Conservation (phyloP, 1,139 yeast species). For the Yamadazyma friedrichii region DNA sequence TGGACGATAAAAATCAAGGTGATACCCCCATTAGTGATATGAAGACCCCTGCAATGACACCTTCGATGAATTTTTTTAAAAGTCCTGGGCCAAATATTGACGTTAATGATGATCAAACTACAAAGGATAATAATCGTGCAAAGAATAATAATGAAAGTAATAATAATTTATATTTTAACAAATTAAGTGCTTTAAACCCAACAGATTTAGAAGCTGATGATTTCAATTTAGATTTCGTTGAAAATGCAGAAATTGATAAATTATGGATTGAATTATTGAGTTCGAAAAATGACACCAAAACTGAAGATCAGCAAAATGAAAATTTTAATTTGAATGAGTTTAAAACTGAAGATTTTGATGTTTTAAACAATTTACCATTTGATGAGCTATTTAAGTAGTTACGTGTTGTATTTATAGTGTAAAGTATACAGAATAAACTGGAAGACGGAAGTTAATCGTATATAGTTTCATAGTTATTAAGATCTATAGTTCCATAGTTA, state of each 20-base stretch:
- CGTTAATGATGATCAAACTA: background rate
- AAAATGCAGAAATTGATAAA: slow-evolving; percentile 37
- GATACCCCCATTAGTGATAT: background rate
- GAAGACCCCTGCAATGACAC: background rate
- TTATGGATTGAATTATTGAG: slow-evolving; percentile 39
- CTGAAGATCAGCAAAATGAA: background rate
- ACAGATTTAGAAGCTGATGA: slow-evolving; percentile 3
- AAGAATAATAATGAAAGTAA: background rate
- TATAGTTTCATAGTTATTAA: too few species aligned
- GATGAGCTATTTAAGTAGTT: slow-evolving; percentile 2
- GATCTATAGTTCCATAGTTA: too few species aligned
- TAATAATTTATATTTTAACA: background rate
- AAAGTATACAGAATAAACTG: too few species aligned
- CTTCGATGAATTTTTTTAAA: too few species aligned
- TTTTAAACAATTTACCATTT: slow-evolving; percentile 7
- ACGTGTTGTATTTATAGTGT: too few species aligned
- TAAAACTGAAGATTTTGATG: slow-evolving; percentile 5
- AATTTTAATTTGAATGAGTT: background rate
- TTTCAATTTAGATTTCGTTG: slow-evolving; percentile 24
- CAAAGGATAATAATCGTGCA: background rate
- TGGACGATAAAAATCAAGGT: slow-evolving; percentile 4
- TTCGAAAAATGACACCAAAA: slow-evolving; percentile 25
- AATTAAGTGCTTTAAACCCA: too few species aligned
- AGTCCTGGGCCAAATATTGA: background rate
- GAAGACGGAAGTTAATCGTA: too few species aligned